Base-by-base conservation (phyloP, 441 rosid species). In the Flueggea neowawraea region DNA sequence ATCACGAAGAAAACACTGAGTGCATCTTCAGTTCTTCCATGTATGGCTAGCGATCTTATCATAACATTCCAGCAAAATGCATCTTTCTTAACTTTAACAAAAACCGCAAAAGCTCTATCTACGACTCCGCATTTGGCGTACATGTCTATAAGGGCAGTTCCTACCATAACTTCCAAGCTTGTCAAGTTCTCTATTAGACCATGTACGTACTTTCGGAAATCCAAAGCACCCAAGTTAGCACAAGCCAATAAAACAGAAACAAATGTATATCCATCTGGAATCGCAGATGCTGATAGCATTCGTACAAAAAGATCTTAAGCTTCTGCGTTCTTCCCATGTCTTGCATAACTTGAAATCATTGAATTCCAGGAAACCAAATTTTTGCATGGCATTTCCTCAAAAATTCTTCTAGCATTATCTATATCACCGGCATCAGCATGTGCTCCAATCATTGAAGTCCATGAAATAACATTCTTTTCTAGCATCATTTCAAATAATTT, bases 1-100 rank as follows among this genome's bases (percentile, higher is more conserved):
- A 74, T 71, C 67, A 33, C 11, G 33, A 12, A 45, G 69, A 68
- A 74, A 17, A 78, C 13, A 28, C 54, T 68, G 36, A 73, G 14
- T 2, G 78, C 69, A 43, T 68, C 76, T 63, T 65, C 66, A 4
- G 65, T 50, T 61, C 72, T 71, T 39, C 81, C 78, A 62, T 70
- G 56, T 32, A 70, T 57, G n/a, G 78, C 76, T 43, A 78, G 50
- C 47, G 72, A 68, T 52, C 54, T 70, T 59, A 78, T 71, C 76
- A 71, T 71, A 17, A 71, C 78, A 59, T 74, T 78, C 74, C 78
- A 78, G 64, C 74, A 58, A 60, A 78, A 74, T 2, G 62, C 60
- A 54, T 78, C 82, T 54, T 63, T 68, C 56, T 51, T 66, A 13
- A 73, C 56, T 63, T 73, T 70, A 36, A 65, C 11, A 44, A 74